Evolutionary conservation across 805 yeast genomes (phyloP).

Genomic region (Komagataella pseudopastoris): DNA sequence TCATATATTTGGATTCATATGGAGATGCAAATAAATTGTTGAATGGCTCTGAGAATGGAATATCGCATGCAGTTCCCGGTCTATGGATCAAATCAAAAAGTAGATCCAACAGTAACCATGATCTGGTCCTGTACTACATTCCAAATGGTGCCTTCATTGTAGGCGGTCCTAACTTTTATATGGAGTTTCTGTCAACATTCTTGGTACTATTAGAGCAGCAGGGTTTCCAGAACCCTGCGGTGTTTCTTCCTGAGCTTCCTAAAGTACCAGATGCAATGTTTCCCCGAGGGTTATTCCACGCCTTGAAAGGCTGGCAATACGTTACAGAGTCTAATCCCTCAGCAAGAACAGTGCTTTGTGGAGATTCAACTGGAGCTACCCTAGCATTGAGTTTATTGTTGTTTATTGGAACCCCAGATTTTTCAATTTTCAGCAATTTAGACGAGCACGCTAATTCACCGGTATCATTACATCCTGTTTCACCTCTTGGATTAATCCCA

Average conservation of each 20-base stretch:
- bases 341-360: conserved; percentile 21
- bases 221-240: conserved; percentile 35
- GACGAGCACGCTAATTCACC: conserved; percentile 14
- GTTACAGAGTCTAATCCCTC: conserved; percentile 10
- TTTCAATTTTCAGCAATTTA: conserved; percentile 5
- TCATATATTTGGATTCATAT: conserved; percentile 9
- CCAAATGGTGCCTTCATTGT: conserved; percentile 23
- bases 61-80: conserved; percentile 8
- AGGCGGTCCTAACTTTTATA: conserved; percentile 24
- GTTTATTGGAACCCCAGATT: conserved; percentile 19
- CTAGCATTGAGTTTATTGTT: conserved; percentile 22
- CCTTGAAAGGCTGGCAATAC: conserved; percentile 19
- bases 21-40: neutral
- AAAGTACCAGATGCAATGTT: neutral
- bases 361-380: conserved; percentile 39
- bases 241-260: conserved; percentile 22
- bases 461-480: conserved; percentile 2
- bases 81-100: conserved; percentile 19
- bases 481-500: neutral
- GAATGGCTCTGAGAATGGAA: neutral
- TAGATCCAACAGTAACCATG: conserved; percentile 15
- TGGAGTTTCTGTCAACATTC: conserved; percentile 28
- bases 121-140: conserved; percentile 27
- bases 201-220: conserved; percentile 27
- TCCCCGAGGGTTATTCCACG: conserved; percentile 7